Evolutionary conservation across 441 rosid species (phyloP).

Genomic region (Jatropha podagrica): DNA sequence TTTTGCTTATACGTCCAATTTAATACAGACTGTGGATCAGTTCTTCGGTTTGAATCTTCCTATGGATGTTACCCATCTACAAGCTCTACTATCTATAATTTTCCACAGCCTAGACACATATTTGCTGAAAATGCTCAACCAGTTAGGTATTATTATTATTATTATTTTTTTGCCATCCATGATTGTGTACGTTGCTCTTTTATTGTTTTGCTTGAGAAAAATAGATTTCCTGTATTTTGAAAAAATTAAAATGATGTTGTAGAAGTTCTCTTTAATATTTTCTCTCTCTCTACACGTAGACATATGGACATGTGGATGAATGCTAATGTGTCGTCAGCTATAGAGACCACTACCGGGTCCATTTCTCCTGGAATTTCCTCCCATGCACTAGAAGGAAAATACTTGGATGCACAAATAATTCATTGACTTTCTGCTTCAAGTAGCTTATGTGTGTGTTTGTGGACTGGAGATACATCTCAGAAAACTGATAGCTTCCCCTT

Average conservation of each 20-base stretch:
- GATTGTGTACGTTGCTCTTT: constrained; percentile 7
- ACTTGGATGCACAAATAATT: neutral
- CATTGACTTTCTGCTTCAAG: neutral
- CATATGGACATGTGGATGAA: neutral
- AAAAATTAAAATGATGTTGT: neutral
- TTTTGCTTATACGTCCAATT: constrained; percentile 22
- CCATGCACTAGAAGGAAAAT: neutral
- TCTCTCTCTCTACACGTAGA: neutral
- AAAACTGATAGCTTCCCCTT: no score
- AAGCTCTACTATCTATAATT: constrained; percentile 88
- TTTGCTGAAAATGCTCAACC: constrained; percentile 65
- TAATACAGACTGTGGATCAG: constrained; percentile 93
- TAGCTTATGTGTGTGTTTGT: neutral
- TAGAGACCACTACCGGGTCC: neutral
- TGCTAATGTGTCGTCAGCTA: neutral
- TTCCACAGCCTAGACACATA: constrained; percentile 87
- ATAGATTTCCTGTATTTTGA: neutral
- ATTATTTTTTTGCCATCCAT: neutral
- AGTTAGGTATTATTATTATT: constrained; percentile 60
- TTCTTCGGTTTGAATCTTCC: constrained; percentile 89
- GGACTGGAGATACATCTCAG: no score
- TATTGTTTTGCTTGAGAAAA: neutral
- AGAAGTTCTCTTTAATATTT: no score
- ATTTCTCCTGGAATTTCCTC: neutral
- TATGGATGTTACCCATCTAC: constrained; percentile 89